These are phyloP conservation scores for Pseudogymnoascus sp. DNA, from an alignment of 2,329 filamentous ascomycete genomes.

Conservation along the genomic window DNA sequence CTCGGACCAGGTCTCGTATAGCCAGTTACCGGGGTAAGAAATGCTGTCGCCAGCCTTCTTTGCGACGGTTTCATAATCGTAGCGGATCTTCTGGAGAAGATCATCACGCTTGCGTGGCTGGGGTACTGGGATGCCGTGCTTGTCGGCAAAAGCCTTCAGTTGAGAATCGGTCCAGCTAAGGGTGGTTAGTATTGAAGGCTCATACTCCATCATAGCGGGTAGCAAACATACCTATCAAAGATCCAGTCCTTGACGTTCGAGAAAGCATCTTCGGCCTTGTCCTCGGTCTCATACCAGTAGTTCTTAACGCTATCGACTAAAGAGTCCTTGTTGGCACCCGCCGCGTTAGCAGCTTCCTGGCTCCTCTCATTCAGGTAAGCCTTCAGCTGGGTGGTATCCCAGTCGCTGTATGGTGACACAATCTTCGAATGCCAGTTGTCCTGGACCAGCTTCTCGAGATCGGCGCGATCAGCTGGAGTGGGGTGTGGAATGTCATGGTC, in stretches of 20 bases:
- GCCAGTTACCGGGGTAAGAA: conserved; percentile 89
- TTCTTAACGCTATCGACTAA: conserved; percentile 61
- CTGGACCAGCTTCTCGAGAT: conserved; percentile 84
- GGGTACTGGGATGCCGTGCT: conserved; percentile 73
- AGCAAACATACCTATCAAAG: conserved; percentile 59
- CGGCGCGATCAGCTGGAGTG: conserved; percentile 82
- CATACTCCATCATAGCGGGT: conserved; percentile 10
- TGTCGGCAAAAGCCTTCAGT: conserved; percentile 86
- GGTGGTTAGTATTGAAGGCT: conserved; percentile 29
- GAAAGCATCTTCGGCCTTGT: conserved; percentile 65
- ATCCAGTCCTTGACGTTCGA: conserved; percentile 78
- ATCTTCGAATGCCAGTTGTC: conserved; percentile 80
- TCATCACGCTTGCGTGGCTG: conserved; percentile 81
- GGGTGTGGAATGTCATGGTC: conserved; percentile 89
- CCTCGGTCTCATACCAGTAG: conserved; percentile 71
- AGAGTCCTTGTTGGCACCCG: conserved; percentile 59
- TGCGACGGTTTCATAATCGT: conserved; percentile 71
- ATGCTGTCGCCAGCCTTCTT: conserved; percentile 66
- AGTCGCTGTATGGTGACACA: conserved; percentile 64
- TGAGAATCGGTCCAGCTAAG: conserved; percentile 83
- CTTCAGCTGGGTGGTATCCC: conserved; percentile 61
- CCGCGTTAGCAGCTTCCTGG: conserved; percentile 56
- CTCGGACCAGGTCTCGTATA: conserved; percentile 81
- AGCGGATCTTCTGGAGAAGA: conserved; percentile 66
- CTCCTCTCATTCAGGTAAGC: conserved; percentile 64